Base-by-base conservation (phyloP, 768 basidiomycete genomes). In the Royoungia palumana region DNA sequence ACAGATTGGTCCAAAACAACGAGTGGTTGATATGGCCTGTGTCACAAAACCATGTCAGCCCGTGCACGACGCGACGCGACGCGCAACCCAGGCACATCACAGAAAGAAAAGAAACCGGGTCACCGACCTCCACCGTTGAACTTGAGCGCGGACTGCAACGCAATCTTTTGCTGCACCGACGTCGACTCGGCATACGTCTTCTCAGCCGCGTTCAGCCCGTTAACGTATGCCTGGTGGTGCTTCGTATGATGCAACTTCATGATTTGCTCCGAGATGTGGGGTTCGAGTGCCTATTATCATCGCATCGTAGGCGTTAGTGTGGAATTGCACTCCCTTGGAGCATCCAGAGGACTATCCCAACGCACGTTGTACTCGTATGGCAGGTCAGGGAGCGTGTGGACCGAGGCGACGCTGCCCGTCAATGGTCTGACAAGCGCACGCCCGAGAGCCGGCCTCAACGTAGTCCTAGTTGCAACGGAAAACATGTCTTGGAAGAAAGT, bases 1-100 rank as follows among this genome's bases (percentile, higher is more conserved):
- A 87, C 55, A 99, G 81, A 71, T 95, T 98, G 71, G 86, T 90
- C 96, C 96, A 99, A 78, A 99, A 99, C 28, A 98, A 75, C 13
- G 93, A 82, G 70, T 95, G 94, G 70, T 96, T 96, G 66, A 94
- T 91, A 63, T 94, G 93, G 4, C 91, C 89, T 87, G 48, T 13
- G 21, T 22, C 17, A 28, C 5, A 13, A 2, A 14, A 4, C 6
- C 32, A 32, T 32, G 14, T 19, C 21, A 37, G 8, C 9, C 34
- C 17, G 25, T 35, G 22, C 24, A 25, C 24, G 10, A 9, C 2
- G 10, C 6, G 25, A 27, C 25, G 10, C 25, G 10, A 27, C 25
- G 6, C 25, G 25, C 25, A 27, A 9, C 7, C 3, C 2, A 27
- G 7, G 8, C 3, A 2, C 3, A 27, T 1, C 9, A 27, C 38